Conservation (phyloP, 2,329 filamentous ascomycete genomes). For the Botrytis tulipae region DNA sequence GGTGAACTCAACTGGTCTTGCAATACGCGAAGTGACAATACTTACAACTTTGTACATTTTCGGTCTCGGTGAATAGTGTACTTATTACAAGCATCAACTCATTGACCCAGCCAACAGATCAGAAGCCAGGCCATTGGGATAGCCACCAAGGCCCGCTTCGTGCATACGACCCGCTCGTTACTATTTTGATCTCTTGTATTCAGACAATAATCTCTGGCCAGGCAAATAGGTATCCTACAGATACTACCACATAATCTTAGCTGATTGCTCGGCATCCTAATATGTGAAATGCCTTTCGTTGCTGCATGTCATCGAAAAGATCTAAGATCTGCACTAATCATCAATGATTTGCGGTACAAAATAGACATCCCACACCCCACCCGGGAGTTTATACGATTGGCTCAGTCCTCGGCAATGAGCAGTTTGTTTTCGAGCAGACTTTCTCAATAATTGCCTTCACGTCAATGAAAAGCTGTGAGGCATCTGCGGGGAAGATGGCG, state of each 20-base stretch:
- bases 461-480: neutral
- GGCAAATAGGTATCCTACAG: neutral
- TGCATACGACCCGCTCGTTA: neutral
- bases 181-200: neutral
- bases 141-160: neutral
- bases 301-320: neutral
- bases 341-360: neutral
- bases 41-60: conserved; percentile 4
- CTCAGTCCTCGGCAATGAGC: neutral
- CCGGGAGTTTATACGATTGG: neutral
- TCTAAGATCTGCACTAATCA: neutral
- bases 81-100: neutral
- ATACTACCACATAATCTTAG: neutral
- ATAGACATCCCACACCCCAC: neutral
- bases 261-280: neutral
- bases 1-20: neutral
- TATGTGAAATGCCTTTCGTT: neutral
- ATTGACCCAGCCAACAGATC: neutral
- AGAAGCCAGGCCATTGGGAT: conserved; percentile 8
- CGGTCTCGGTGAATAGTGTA: neutral
- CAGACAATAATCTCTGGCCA: neutral
- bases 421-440: neutral
- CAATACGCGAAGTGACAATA: conserved; percentile 3
- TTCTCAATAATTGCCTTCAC: neutral
- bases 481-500: neutral